Percentiles rank a stretch among this genome's conserved stretches.
phyloP scores from a whole-genome alignment of 2,329 filamentous ascomycete species.

The Neurospora crassa region DNA sequence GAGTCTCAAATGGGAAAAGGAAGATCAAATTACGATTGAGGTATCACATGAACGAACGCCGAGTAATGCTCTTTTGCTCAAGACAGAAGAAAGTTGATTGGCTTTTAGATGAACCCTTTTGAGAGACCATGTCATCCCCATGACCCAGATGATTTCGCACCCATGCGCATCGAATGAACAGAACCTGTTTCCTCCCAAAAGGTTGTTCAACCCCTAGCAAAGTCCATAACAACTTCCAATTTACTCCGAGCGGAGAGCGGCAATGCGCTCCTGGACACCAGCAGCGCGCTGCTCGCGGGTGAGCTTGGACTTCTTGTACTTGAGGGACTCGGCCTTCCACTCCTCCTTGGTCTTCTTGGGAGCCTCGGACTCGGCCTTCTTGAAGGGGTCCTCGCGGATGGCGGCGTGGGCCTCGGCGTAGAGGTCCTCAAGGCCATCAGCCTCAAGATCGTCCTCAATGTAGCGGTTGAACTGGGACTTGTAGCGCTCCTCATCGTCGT shows the following conservation, averaged over 20 bases:
- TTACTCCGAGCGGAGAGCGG: slow-evolving; percentile 55
- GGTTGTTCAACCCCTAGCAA: slow-evolving; percentile 11
- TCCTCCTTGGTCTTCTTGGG: slow-evolving; percentile 96
- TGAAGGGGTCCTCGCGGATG: slow-evolving; percentile 96
- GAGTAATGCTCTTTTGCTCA: not conserved
- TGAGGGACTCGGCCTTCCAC: slow-evolving; percentile 92
- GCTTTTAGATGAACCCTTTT: slow-evolving; percentile 12
- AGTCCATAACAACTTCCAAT: slow-evolving; percentile 7
- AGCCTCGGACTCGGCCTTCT: slow-evolving; percentile 68
- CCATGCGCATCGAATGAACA: not conserved
- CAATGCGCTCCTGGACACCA: slow-evolving; percentile 85
- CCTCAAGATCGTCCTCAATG: slow-evolving; percentile 93
- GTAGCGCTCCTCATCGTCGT: slow-evolving; percentile 99
- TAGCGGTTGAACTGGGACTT: slow-evolving; percentile 97
- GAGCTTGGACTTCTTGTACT: slow-evolving; percentile 72
- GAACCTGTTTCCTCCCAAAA: slow-evolving; percentile 9
- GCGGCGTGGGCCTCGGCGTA: slow-evolving; percentile 91
- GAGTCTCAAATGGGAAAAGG: not conserved
- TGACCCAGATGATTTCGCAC: slow-evolving; percentile 17
- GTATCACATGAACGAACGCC: not conserved
- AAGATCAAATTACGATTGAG: not conserved
- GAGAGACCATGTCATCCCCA: slow-evolving; percentile 4
- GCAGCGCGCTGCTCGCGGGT: slow-evolving; percentile 74
- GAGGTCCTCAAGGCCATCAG: slow-evolving; percentile 92
- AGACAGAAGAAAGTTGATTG: slow-evolving; percentile 16